A percentile compares a stretch with the other conserved stretches of the same genome.
phyloP scores from a whole-genome alignment of 345 rosid species.

The Limnanthes douglasii region DNA sequence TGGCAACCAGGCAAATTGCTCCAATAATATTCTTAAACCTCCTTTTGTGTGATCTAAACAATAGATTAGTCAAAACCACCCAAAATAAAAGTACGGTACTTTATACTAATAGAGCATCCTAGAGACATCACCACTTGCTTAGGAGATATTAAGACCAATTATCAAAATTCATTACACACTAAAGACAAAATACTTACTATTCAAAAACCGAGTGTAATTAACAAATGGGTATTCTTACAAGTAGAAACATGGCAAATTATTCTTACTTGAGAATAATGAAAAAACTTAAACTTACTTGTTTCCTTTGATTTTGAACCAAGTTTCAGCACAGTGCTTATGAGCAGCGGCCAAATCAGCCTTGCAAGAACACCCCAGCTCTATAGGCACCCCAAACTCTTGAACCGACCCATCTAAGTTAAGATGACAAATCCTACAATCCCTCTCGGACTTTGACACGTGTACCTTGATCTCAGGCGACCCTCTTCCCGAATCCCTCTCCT shows the following conservation, averaged over 20 bases:
- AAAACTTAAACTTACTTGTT: slow-evolving; percentile 38
- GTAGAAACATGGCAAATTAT: background rate
- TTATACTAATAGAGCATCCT: no score
- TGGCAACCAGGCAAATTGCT: no score
- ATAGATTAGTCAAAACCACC: no score
- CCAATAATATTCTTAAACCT: no score
- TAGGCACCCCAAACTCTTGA: slow-evolving; percentile 45
- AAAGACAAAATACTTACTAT: no score
- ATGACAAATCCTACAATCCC: slow-evolving; percentile 87
- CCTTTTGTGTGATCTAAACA: no score
- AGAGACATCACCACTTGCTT: no score
- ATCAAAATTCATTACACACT: no score
- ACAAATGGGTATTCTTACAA: background rate
- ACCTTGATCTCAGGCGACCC: slow-evolving; percentile 17
- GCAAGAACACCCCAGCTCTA: slow-evolving; percentile 80
- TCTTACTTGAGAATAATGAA: background rate
- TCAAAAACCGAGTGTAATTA: no score
- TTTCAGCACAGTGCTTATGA: slow-evolving; percentile 77
- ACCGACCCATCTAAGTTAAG: slow-evolving; percentile 42
- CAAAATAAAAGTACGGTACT: no score
- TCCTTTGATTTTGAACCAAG: slow-evolving; percentile 89
- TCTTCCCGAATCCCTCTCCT: slow-evolving; percentile 40
- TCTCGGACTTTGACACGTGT: slow-evolving; percentile 31
- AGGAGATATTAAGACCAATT: no score
- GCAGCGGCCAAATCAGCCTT: slow-evolving; percentile 86